These are phyloP conservation scores for Amanita inopinata DNA, from an alignment of 768 basidiomycete genomes.

Conservation along the genomic window DNA sequence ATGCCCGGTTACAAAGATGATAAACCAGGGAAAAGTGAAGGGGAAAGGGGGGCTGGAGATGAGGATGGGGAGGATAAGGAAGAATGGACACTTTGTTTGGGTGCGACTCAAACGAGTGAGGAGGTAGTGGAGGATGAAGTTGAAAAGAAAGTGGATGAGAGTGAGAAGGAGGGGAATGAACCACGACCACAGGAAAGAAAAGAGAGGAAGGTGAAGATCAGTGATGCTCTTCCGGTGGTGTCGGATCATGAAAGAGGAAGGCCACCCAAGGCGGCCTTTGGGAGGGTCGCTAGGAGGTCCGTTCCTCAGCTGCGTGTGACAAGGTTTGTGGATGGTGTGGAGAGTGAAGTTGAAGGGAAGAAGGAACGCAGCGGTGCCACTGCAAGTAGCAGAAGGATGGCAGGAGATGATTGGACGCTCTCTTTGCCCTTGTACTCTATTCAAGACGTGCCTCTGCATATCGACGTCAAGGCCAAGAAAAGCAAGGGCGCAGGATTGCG, in stretches of 20 bases:
- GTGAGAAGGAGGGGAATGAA: not conserved
- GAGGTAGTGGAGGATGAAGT: not conserved
- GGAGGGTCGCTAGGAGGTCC: not conserved
- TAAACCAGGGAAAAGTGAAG: not conserved
- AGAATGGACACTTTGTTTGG: conserved; percentile 9
- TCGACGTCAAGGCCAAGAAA: not conserved
- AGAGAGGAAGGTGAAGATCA: conserved; percentile 1
- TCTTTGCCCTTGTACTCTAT: conserved; percentile 4
- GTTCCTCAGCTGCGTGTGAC: conserved; percentile 7
- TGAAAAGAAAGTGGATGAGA: not conserved
- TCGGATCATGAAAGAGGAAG: conserved; percentile 6
- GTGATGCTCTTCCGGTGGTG: not conserved
- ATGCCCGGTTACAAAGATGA: conserved; percentile 7
- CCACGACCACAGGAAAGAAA: not conserved
- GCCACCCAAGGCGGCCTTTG: not conserved
- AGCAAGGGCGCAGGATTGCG: too few species aligned
- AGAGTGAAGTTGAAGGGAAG: too few species aligned
- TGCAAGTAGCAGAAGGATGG: not conserved
- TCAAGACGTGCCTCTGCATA: not conserved
- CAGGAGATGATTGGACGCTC: conserved; percentile 7
- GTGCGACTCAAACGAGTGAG: conserved; percentile 1
- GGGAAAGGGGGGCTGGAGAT: not conserved
- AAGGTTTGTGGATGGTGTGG: not conserved
- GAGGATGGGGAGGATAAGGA: not conserved
- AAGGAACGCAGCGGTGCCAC: too few species aligned